Evolutionary conservation across 257 asterid species (phyloP).

Genomic region (Solanum verrucosum): DNA sequence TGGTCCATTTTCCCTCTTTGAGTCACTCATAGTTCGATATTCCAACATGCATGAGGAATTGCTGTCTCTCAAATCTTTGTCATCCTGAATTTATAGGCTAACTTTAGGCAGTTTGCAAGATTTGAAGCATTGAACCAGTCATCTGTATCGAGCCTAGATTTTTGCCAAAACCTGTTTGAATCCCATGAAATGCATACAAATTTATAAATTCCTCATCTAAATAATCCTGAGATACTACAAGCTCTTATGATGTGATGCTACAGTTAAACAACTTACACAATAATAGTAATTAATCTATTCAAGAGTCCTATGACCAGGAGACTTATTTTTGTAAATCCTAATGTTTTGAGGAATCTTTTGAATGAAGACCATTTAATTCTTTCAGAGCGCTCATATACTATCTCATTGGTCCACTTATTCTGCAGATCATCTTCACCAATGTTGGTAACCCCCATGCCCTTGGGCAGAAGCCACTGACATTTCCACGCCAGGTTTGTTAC

Average conservation of each 20-base stretch:
- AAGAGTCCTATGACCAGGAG: not conserved
- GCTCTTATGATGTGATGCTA: not conserved
- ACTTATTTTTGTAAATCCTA: not conserved
- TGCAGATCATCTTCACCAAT: slow-evolving; percentile 86
- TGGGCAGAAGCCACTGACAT: slow-evolving; percentile 90
- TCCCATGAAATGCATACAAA: not conserved
- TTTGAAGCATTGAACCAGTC: not conserved
- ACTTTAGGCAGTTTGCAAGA: not conserved
- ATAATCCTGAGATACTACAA: not conserved
- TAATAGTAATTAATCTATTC: not conserved
- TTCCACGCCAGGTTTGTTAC: slow-evolving; percentile 83
- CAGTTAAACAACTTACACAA: not conserved
- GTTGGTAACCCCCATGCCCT: slow-evolving; percentile 97
- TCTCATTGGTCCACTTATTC: not conserved
- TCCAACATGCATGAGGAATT: not conserved
- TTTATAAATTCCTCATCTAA: not conserved
- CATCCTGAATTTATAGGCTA: not conserved
- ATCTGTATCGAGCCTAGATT: not conserved
- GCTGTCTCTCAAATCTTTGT: not conserved
- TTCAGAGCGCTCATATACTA: not conserved
- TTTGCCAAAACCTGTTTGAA: not conserved
- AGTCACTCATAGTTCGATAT: not conserved
- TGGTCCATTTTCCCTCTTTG: not conserved
- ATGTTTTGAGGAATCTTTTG: not conserved
- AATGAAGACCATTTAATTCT: not conserved